Conservation (phyloP, 257 asterid species). For the Nicotiana paniculata region DNA sequence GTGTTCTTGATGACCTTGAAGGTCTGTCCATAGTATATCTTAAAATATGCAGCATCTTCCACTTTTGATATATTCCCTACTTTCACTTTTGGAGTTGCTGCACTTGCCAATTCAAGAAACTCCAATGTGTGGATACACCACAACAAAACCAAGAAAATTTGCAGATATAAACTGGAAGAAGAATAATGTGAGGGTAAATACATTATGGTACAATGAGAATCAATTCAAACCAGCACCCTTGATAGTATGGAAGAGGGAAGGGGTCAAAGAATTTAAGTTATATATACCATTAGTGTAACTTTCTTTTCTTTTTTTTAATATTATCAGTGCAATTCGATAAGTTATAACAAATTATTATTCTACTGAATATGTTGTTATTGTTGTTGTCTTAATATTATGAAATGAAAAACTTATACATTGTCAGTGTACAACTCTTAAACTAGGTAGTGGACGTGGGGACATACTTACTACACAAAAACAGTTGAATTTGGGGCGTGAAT, state of each 20-base stretch:
- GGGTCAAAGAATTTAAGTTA: not conserved
- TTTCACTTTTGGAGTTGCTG: conserved; percentile 40
- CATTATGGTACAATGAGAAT: conserved; percentile 12
- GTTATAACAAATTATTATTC: too few species aligned
- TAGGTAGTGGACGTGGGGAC: conserved; percentile 16
- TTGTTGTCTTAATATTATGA: too few species aligned
- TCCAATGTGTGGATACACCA: conserved; percentile 6
- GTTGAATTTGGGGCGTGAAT: conserved; percentile 21
- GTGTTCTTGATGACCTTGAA: conserved; percentile 94
- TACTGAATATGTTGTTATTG: too few species aligned
- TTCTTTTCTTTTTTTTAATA: too few species aligned
- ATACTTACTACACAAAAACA: not conserved
- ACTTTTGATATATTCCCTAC: conserved; percentile 67
- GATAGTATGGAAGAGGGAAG: not conserved
- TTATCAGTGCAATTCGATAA: not conserved
- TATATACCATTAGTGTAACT: not conserved
- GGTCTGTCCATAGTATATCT: conserved; percentile 79
- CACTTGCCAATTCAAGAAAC: conserved; percentile 15
- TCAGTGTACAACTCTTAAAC: not conserved
- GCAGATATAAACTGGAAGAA: conserved; percentile 7
- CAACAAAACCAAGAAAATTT: conserved; percentile 18
- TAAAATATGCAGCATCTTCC: conserved; percentile 59
- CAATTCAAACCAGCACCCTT: not conserved
- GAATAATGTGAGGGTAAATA: conserved; percentile 2
- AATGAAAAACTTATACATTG: too few species aligned